phyloP scores from a whole-genome alignment of 1,139 yeast species.

The Lodderomyces margitis region DNA sequence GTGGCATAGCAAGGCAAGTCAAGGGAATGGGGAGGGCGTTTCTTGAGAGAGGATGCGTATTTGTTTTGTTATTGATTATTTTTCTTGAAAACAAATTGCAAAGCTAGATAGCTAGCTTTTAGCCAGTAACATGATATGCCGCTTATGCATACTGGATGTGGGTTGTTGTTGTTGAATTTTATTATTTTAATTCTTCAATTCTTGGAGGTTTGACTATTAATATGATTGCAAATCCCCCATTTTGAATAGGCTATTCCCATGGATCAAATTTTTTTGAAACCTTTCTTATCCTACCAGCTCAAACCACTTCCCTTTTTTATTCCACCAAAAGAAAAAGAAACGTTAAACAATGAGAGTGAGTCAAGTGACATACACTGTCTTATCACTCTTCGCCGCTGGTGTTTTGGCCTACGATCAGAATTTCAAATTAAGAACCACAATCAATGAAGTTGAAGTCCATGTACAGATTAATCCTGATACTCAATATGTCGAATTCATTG shows the following conservation, averaged over 20 bases:
- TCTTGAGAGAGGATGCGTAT: too few relatives aligned
- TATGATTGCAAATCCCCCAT: background rate
- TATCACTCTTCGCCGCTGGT: background rate
- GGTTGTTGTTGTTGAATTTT: too few relatives aligned
- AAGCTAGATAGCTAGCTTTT: too few relatives aligned
- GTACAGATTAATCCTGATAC: constrained; percentile 1
- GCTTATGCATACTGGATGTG: background rate
- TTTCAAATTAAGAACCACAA: constrained; percentile 1
- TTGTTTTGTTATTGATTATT: background rate
- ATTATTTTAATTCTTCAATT: too few relatives aligned
- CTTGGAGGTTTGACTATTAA: background rate
- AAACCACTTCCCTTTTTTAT: background rate
- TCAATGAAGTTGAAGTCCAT: background rate
- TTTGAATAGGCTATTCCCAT: background rate
- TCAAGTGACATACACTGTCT: background rate
- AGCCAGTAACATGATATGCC: background rate
- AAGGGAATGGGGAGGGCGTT: too few relatives aligned
- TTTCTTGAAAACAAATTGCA: background rate
- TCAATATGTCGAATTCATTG: background rate
- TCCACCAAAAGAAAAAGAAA: too few relatives aligned
- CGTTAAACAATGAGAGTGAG: constrained; percentile 3
- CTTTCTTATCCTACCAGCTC: background rate
- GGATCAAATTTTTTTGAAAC: background rate
- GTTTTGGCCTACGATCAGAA: background rate
- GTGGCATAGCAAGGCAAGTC: too few relatives aligned